A percentile compares a stretch with the other conserved stretches of the same genome.
Evolutionary conservation across 805 yeast species (phyloP).

Genomic region (Candida nonsorbophila): DNA sequence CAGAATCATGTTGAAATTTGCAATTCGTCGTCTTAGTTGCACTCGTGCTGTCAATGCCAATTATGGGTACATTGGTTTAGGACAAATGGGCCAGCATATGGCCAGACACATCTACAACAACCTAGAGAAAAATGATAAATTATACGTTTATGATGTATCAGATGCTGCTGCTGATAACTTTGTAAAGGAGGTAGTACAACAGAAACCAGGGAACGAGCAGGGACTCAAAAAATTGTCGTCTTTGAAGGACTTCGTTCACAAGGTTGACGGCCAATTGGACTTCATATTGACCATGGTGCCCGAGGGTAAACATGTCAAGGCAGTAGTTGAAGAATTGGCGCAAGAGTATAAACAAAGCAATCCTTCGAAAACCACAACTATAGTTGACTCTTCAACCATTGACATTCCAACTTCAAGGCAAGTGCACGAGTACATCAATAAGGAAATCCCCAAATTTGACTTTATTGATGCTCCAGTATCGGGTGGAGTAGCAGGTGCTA

Average conservation of each 20-base stretch:
- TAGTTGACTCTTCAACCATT: conserved; percentile 49
- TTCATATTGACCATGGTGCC: conserved; percentile 50
- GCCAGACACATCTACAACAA: conserved; percentile 43
- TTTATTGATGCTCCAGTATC: conserved; percentile 54
- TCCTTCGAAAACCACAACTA: conserved; percentile 13
- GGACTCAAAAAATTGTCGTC: conserved; percentile 9
- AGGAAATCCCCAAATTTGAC: conserved; percentile 28
- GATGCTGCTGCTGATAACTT: conserved; percentile 20
- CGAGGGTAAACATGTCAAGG: conserved; percentile 45
- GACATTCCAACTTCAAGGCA: conserved; percentile 44
- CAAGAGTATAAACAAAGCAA: conserved; percentile 16
- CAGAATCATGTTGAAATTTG: not conserved
- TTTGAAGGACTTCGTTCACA: conserved; percentile 20
- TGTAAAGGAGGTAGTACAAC: conserved; percentile 15
- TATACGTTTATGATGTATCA: conserved; percentile 41
- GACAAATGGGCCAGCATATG: conserved; percentile 55
- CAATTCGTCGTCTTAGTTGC: conserved; percentile 2
- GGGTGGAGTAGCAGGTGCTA: conserved; percentile 52
- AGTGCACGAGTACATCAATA: conserved; percentile 29
- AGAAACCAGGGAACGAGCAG: conserved; percentile 16
- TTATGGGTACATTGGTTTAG: conserved; percentile 53
- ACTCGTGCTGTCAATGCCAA: conserved; percentile 6
- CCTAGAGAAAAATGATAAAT: conserved; percentile 29
- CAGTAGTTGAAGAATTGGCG: conserved; percentile 35
- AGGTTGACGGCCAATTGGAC: conserved; percentile 30